A percentile compares a stretch with the other conserved stretches of the same genome.
phyloP scores from a whole-genome alignment of 148 eudicot species.

The Rhododendron williamsianum region DNA sequence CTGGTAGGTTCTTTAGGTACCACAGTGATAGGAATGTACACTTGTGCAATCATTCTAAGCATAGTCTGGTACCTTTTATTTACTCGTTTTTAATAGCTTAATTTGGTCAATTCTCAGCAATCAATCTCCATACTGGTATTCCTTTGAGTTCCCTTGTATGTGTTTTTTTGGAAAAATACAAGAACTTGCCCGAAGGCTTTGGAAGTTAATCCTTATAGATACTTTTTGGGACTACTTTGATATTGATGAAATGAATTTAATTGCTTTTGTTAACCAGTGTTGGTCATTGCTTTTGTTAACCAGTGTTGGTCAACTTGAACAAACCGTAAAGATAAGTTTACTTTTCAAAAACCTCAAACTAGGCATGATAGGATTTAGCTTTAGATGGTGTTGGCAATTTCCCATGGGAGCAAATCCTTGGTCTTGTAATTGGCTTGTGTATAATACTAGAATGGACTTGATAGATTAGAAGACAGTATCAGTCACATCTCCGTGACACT shows the following conservation, averaged over 20 bases:
- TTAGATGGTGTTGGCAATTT: background rate
- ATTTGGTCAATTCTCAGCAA: background rate
- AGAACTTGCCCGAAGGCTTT: background rate
- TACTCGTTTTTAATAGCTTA: background rate
- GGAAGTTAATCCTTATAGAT: background rate
- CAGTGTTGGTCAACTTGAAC: background rate
- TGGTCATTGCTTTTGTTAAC: background rate
- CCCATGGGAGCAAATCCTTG: background rate
- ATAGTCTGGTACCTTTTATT: background rate
- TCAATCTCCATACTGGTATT: background rate
- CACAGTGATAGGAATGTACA: background rate
- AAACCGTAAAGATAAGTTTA: background rate
- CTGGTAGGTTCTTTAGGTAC: slow-evolving; percentile 45
- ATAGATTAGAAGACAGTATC: background rate
- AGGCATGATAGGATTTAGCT: background rate
- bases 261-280: background rate
- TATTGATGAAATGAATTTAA: background rate
- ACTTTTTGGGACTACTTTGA: background rate
- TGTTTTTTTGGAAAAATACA: slow-evolving; percentile 2
- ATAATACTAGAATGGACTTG: background rate
- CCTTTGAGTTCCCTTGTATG: background rate
- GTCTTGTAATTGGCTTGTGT: background rate
- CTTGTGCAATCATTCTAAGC: background rate
- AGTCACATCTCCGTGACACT: background rate
- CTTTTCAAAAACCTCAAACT: background rate